Evolutionary conservation across 2,329 filamentous ascomycete species (phyloP), one percentile per base, ranked within the genome.

Genomic region (Ampelomyces quisqualis): DNA sequence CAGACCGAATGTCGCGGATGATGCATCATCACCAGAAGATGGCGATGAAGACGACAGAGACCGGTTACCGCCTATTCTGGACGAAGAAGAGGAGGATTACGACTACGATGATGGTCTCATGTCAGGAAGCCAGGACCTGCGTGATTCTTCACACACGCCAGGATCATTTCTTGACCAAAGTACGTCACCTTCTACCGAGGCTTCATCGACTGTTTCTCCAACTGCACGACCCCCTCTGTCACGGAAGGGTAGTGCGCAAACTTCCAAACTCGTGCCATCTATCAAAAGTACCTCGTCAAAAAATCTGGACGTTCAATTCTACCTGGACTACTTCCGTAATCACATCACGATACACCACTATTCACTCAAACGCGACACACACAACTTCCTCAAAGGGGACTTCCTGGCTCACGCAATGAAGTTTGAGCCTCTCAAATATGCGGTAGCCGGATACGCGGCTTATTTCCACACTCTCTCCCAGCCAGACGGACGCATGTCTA

Each of bases 311-410:
- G 67, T 94, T 31, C 84, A 85, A 43, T 86, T 82, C 60, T 90
- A 93, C 63, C 74, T 97, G 13, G 75, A 80, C 24, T 95, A 90
- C 67, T 90, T 87, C 58, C 78, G 78, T 53, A 81, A 89, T 34
- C 82, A 90, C 54, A 79, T 97, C 45, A 88, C 82, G 1, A 77
- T 86, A 61, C 84, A 88, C 51, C 90, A 95, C 67, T 97, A 95
- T 64, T 85, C 86, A 37, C 73, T 94, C 53, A 82, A 86, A 47
- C 77, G 78, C 52, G 84, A 91, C 58, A 75, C 78, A 8, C 78
- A 82, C 31, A 76, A 84, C 47, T 95, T 96, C 63, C 81, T 96
- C 48, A 81, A 80, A 34, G 78, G 76, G 7, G 82, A 81, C 5
- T 77, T 95, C 29, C 75, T 90, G 14, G 81, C 81, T 27, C 74